A percentile compares a stretch with the other conserved stretches of the same genome.
phyloP scores from a whole-genome alignment of 2,329 filamentous ascomycete species.

The Aureobasidium sp. region DNA sequence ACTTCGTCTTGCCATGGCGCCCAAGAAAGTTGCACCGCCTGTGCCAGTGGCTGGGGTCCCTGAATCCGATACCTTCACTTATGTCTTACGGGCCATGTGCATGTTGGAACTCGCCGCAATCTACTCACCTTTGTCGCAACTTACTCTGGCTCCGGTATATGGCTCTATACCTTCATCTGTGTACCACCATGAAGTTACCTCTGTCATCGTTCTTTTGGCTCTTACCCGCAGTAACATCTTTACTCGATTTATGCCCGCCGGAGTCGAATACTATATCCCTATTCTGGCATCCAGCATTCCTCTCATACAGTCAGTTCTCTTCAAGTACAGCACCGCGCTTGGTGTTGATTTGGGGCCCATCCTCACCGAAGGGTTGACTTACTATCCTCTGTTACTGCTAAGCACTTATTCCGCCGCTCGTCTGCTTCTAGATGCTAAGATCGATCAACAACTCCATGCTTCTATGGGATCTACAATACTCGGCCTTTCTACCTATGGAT shows the following conservation, averaged over 20 bases:
- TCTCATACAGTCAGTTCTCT: conserved; percentile 63
- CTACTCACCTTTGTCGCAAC: conserved; percentile 63
- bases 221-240: neutral
- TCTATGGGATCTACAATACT: conserved; percentile 42
- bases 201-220: neutral
- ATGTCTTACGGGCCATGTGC: conserved; percentile 28
- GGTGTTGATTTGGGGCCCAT: conserved; percentile 68
- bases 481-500: conserved; percentile 53
- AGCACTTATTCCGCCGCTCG: conserved; percentile 33
- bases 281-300: conserved; percentile 71
- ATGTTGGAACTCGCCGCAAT: conserved; percentile 52
- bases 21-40: neutral
- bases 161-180: conserved; percentile 71
- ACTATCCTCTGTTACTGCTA: conserved; percentile 47
- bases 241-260: neutral
- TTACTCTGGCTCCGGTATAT: conserved; percentile 79
- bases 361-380: conserved; percentile 65
- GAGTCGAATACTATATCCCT: conserved; percentile 52
- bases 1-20: neutral
- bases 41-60: neutral
- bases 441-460: conserved; percentile 13
- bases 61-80: neutral
- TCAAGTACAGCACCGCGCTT: conserved; percentile 56
- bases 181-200: conserved; percentile 60
- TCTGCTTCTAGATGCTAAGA: conserved; percentile 14